Base-by-base conservation (phyloP, 768 basidiomycete genomes). In the Tricholoma hemisulphureum region DNA sequence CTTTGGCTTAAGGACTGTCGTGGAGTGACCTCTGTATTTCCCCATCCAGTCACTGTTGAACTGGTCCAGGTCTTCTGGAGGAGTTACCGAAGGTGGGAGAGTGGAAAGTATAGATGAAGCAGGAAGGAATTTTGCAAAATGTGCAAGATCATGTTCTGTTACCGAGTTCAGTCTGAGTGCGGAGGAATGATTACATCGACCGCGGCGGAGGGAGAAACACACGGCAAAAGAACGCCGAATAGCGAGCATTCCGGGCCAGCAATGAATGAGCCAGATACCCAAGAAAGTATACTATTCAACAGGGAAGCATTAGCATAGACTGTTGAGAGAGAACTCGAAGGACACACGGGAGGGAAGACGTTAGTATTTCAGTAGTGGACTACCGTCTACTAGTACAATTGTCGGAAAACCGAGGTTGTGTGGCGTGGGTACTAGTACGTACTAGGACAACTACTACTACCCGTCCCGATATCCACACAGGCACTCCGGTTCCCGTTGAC, bases 1-100 rank as follows among this genome's bases (percentile, higher is more conserved):
- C 64, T 87, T 91, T 5, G 97, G 97, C 69, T 89, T 93, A 52
- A 98, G 78, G 11, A 99, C 91, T 24, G 94, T 89, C 14, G 86
- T 85, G 8, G 92, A 85, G 16, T 78, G 73, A n/a, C 96, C 97
- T 54, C 80, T 81, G 70, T 95, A 98, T 71, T 96, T 96, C 65
- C 88, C 88, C 88, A 97, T 93, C 95, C 95, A 97, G 71, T 99
- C 96, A 62, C 81, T 76, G 71, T 99, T 98, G 80, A 82, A 96
- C 2, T 75, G 78, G 3, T 79, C 78, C 26, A 98, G 82, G 61
- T 97, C 95, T 10, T 85, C 77, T 7, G 76, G 35, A n/a, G 83
- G 57, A 16, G 73, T 64, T 7, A 79, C 71, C 43, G 61, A 61
- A 13, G 88, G 80, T 23, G 83, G 66, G 2, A 90, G 77, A 7